Evolutionary conservation across 1,284 basidiomycete genomes (phyloP).

Genomic region (Tausonia pullulans): DNA sequence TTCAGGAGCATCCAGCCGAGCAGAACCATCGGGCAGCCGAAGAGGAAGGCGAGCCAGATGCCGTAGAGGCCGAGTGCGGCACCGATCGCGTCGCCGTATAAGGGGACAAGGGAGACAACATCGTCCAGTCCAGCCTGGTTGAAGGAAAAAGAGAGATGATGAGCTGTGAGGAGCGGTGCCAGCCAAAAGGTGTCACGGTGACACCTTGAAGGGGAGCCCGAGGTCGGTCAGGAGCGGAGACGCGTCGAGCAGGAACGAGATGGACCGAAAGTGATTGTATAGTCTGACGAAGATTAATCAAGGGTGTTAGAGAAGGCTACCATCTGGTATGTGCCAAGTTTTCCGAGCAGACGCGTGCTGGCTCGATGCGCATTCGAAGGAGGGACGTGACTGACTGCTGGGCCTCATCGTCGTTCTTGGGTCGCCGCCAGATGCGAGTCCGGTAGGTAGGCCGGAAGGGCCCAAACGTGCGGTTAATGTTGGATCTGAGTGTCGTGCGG

Average conservation of each 20-base stretch:
- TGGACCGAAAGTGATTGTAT: constrained; percentile 14
- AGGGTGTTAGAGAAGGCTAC: background rate
- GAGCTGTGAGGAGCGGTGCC: background rate
- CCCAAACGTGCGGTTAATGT: background rate
- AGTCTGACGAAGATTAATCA: background rate
- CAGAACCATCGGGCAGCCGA: constrained; percentile 27
- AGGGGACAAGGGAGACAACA: constrained; percentile 32
- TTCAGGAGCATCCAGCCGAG: constrained; percentile 29
- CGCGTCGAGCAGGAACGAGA: constrained; percentile 35
- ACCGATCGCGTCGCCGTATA: constrained; percentile 31
- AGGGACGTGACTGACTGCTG: background rate
- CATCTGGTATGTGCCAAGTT: too few relatives aligned
- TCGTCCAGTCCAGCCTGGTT: constrained; percentile 33
- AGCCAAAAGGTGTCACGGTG: constrained; percentile 7
- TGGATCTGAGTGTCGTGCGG: too few relatives aligned
- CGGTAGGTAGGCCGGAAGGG: constrained; percentile 10
- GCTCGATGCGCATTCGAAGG: background rate
- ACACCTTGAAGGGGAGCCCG: constrained; percentile 33
- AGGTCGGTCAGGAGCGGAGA: constrained; percentile 33
- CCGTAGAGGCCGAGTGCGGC: constrained; percentile 34
- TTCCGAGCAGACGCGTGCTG: background rate
- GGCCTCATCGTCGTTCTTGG: constrained; percentile 1
- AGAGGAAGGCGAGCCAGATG: constrained; percentile 32
- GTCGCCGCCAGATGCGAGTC: background rate
- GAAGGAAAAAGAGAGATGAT: background rate